Conservation (phyloP, 1,139 yeast genomes). For the Sugiyamaella sp. region DNA sequence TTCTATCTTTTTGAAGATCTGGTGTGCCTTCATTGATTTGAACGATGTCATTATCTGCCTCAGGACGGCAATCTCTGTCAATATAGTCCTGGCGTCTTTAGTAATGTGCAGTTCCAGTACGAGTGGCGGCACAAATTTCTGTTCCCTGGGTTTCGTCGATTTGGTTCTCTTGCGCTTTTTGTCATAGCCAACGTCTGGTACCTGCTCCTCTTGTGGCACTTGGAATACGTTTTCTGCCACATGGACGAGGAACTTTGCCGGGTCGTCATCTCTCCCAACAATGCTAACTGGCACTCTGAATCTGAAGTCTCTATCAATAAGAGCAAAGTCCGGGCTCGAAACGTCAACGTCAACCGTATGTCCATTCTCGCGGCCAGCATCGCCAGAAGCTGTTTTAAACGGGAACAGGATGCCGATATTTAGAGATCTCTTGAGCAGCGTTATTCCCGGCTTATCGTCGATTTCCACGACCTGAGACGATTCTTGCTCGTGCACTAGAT, state of each 20-base stretch:
- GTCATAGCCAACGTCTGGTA: background rate
- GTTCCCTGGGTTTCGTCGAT: background rate
- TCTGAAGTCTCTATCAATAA: background rate
- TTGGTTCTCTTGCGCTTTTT: slow-evolving; percentile 1
- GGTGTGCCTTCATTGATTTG: slow-evolving; percentile 9
- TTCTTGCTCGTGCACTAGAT: no score
- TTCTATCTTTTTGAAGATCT: slow-evolving; percentile 6
- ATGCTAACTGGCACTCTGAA: slow-evolving; percentile 7
- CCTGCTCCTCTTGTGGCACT: background rate
- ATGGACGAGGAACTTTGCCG: slow-evolving; percentile 16
- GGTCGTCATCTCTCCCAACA: slow-evolving; percentile 6
- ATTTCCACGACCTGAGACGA: background rate
- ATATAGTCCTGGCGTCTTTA: slow-evolving; percentile 11
- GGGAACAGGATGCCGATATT: slow-evolving; percentile 22
- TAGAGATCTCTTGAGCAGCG: slow-evolving; percentile 18
- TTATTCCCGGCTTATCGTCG: slow-evolving; percentile 9
- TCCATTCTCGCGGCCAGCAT: background rate
- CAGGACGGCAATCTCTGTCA: slow-evolving; percentile 13
- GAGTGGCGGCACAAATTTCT: background rate
- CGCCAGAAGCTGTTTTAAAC: background rate
- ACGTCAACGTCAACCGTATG: background rate
- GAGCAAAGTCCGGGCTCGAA: background rate
- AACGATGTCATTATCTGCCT: slow-evolving; percentile 8
- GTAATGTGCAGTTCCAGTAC: slow-evolving; percentile 20
- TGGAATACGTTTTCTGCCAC: slow-evolving; percentile 2